Evolutionary conservation across 2,329 filamentous ascomycete genomes (phyloP).

Genomic region (Eutypella sp.): DNA sequence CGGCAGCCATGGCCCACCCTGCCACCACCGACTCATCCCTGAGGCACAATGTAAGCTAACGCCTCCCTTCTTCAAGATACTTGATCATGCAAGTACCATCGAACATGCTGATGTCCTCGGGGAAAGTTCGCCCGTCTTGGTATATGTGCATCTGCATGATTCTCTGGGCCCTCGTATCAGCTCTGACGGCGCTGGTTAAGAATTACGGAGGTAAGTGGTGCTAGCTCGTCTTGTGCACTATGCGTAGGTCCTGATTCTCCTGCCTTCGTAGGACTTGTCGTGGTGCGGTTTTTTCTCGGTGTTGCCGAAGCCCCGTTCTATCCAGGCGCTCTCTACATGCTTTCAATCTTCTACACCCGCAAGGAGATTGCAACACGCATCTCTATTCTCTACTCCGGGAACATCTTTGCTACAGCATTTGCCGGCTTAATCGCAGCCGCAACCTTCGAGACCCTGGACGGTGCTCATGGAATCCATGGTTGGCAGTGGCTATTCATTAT

Average conservation of each 20-base stretch:
- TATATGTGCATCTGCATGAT: slow-evolving; percentile 37
- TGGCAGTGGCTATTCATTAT: slow-evolving; percentile 32
- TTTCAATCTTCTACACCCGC: slow-evolving; percentile 47
- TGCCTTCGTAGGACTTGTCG: slow-evolving; percentile 33
- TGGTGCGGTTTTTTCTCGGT: slow-evolving; percentile 35
- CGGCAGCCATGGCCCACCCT: no score
- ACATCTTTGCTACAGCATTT: slow-evolving; percentile 32
- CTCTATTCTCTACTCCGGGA: slow-evolving; percentile 36
- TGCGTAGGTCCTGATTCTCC: no score
- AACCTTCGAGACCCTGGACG: slow-evolving; percentile 31
- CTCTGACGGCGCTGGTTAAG: slow-evolving; percentile 32
- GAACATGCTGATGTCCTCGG: slow-evolving; percentile 37
- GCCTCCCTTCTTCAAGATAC: slow-evolving; percentile 17
- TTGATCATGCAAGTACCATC: slow-evolving; percentile 32
- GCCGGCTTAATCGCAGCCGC: slow-evolving; percentile 35
- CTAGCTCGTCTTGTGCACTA: no score
- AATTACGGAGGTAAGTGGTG: slow-evolving; percentile 25
- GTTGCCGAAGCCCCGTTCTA: slow-evolving; percentile 43
- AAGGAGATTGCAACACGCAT: slow-evolving; percentile 35
- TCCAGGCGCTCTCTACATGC: slow-evolving; percentile 43
- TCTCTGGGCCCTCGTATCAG: slow-evolving; percentile 38
- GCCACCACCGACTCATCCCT: no score
- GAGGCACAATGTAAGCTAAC: slow-evolving; percentile 1
- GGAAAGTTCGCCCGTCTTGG: slow-evolving; percentile 28
- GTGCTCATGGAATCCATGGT: slow-evolving; percentile 26